These are phyloP conservation scores for Ceriops tagal DNA, from an alignment of 345 rosid genomes.

Conservation along the genomic window DNA sequence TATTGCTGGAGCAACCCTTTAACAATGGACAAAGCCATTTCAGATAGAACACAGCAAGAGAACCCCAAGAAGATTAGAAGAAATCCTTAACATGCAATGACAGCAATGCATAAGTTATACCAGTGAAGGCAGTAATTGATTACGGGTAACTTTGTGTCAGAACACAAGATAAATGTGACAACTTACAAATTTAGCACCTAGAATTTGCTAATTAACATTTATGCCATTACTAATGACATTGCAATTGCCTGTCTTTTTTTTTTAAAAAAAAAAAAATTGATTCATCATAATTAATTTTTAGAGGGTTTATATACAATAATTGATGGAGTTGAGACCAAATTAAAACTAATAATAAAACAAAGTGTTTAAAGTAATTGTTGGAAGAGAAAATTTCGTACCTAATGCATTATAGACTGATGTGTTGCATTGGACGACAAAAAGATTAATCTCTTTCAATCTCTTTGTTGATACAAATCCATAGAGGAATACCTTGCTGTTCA, in stretches of 20 bases:
- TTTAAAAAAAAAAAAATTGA: not conserved
- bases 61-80: constrained; percentile 5
- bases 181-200: constrained; percentile 18
- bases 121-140: constrained; percentile 14
- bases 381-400: no score
- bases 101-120: constrained; percentile 22
- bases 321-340: not conserved
- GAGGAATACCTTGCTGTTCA: no score
- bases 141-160: constrained; percentile 17
- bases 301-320: not conserved
- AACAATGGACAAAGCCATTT: constrained; percentile 48
- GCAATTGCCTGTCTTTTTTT: not conserved
- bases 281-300: not conserved
- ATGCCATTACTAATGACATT: constrained; percentile 21
- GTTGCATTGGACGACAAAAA: no score
- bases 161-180: constrained; percentile 26
- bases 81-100: constrained; percentile 17
- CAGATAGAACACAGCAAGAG: constrained; percentile 6
- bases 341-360: no score
- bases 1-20: constrained; percentile 41
- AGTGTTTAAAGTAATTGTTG: no score
- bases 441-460: no score
- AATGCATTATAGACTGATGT: no score
- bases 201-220: constrained; percentile 21
- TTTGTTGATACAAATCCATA: no score